Evolutionary conservation across 108 stramenopile species (phyloP), one percentile per base, ranked within the genome.

Genomic region (Cyclotella baltica): DNA sequence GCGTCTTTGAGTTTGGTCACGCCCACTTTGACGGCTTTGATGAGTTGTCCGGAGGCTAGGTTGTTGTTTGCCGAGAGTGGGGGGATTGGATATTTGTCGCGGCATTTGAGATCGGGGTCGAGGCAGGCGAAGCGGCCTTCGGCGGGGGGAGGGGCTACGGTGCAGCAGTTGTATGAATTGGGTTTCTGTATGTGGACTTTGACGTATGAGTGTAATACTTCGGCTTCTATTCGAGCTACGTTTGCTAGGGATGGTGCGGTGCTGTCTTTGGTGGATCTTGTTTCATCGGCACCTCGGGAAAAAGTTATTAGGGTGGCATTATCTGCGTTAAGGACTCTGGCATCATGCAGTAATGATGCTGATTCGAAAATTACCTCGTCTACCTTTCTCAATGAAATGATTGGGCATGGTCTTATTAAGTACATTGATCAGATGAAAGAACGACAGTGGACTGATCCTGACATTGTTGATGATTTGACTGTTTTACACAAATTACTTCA

Each of bases 251-350:
- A 90, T 62, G 72, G 85, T 35, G 85, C 86, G 22, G 81, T 92
- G 29, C 73, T 75, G 28, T 76, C 90, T 13, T 77, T 93, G 37
- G 88, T 88, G n/a, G 92, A 93, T 73, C 81, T 94, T 83, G 88
- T 97, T n/a, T 87, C 89, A 0, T 71, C 88, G 46, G 96, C 96
- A 11, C 95, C 94, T 20, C 84, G 93, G 38, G 96, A 97, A 84
- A 98, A 98, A 94, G 94, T 97, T 23, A 88, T 98, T 27, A 92
- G 96, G 31, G 94, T 97, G 30, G 87, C 94, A 15, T 84, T 96
- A 18, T 84, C 96, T 22, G 83, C 96, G 34, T 84, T 97, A 57
- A 80, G 87, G 58, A 92, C 93, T 37, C 76, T 97, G 76, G 92
- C 93, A 20, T 87, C 88, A 25, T 95, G 93, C 70, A 88, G 73